Evolutionary conservation across 495 filamentous ascomycete species (phyloP), one percentile per base, ranked within the genome.

Genomic region (Talaromyces proteolyticus): DNA sequence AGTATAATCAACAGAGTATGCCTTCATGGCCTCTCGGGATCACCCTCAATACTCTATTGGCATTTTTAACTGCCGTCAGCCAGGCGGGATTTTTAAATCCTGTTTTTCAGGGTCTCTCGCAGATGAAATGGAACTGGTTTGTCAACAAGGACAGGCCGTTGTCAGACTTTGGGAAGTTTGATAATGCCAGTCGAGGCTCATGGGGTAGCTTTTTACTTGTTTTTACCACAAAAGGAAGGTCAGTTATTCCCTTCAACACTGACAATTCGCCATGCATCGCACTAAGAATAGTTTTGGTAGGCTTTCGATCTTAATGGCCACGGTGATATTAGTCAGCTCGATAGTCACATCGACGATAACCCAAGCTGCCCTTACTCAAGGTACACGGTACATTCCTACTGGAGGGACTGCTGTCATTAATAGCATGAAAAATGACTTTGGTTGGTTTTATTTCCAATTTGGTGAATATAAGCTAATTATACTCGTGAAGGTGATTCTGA

Each of bases 21-120:
- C 57, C 67, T 0, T 62, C 69, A 17, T 76, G 69, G 70, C 71
- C 71, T 1, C 55, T 73, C 43, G 59, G 61, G 14, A 70, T 78
- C 29, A 73, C 70, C 1, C 65, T 77, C 38, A 80, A 77, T 54
- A 61, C 73, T 1, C 47, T 77, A 21, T 42, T 78, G 0, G 74
- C 73, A 0, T 58, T 77, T 3, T 49, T 77, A n/a, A 61, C 57
- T 6, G 71, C 72, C 3, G 53, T 73, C 11, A 68, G 69, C 54
- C 71, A 70, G 46, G 62, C 67, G 5, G 66, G 29, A 4, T 34
- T 34, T 34, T 8, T 34, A 1, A 34, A 34, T 34, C 29, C 29
- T 2, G 29, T 34, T 8, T 34, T 2, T 34, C 29, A 34, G 4
- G 29, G 29, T 34, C 29, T 34, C 14, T 34, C 29, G 8, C 29